Base-by-base conservation (phyloP, 345 rosid genomes). In the Acer saccharum region DNA sequence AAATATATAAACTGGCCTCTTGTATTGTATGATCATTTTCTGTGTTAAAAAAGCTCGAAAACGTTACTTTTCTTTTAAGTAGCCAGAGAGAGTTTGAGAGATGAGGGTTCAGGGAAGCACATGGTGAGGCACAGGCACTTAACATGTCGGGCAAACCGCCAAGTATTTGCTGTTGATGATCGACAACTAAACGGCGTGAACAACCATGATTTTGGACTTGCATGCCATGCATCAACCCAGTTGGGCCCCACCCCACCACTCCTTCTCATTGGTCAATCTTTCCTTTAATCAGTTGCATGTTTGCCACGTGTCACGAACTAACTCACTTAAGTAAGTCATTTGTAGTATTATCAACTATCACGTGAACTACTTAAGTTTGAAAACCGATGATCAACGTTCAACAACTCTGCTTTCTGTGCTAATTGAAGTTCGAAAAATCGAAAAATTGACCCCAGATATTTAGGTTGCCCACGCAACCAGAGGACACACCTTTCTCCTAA, bases 281-380 rank as follows among this genome's bases (percentile, higher is more conserved):
- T 50, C 43, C 62, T 4, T 12, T 27, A 20, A 29, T 52, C 65
- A 76, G 77, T 84, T 81, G 87, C 84, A 84, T 84, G 87, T 65
- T 35, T 72, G 84, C 78, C 87, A 73, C 84, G 81, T 78, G 78
- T 71, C 10, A 18, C 6, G 8, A 3, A 41, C 46, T 7, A 29
- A 64, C 8, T 29, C 17, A 35, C 35, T 64, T 50, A 50, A 50
- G 14, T 32, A 32, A 29, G 63, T 57, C 35, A 72, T 57, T 54
- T n/a, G 32, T 39, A 58, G 27, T 46, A 17, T 54, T 14, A 54
- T 54, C 58, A 11, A 21, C 18, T 27, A 35, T 69, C 83, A 80
- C 79, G 79, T 80, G 76, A 80, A 71, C 58, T 16, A 71, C 58
- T 54, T 54, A 54, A 54, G 58, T 54, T 16, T 16, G 58, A 54